These are phyloP conservation scores for Trichomonascaceae sp. DNA, from an alignment of 1,139 yeast genomes.

Conservation along the genomic window DNA sequence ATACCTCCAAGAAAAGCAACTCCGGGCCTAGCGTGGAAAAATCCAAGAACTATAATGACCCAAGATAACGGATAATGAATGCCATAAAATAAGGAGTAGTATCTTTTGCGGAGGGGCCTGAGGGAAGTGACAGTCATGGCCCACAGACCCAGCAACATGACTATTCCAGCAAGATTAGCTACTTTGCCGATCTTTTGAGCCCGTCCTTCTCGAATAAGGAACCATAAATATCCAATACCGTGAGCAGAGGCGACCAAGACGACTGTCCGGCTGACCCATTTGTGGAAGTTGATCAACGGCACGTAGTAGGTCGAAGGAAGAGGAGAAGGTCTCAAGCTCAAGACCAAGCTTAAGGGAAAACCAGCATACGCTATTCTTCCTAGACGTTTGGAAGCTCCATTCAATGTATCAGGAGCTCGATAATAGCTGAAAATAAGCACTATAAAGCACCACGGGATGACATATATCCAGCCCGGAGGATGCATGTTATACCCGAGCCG, in stretches of 20 bases:
- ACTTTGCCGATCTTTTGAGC: constrained; percentile 38
- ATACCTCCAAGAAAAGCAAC: constrained; percentile 46
- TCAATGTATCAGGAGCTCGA: constrained; percentile 16
- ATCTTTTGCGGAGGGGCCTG: constrained; percentile 45
- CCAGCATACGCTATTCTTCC: constrained; percentile 62
- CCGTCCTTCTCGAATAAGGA: constrained; percentile 40
- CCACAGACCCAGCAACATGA: constrained; percentile 41
- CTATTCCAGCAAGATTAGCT: constrained; percentile 60
- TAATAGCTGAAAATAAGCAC: constrained; percentile 21
- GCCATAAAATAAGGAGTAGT: constrained; percentile 56
- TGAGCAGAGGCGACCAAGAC: constrained; percentile 51
- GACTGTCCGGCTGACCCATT: constrained; percentile 71
- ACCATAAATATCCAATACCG: constrained; percentile 46
- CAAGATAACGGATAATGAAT: constrained; percentile 67
- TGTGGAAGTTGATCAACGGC: constrained; percentile 55
- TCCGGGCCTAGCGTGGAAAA: constrained; percentile 75
- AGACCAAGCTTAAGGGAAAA: constrained; percentile 56
- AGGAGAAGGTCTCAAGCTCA: constrained; percentile 59
- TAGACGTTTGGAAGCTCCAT: constrained; percentile 26
- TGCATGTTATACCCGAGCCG: constrained; percentile 19
- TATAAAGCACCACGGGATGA: constrained; percentile 35
- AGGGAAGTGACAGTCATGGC: constrained; percentile 52
- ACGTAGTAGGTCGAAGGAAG: constrained; percentile 52
- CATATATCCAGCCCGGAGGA: constrained; percentile 31
- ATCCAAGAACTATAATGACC: constrained; percentile 50